These are phyloP conservation scores for Neoascochyta sp. DNA, from an alignment of 2,329 filamentous ascomycete species.

Conservation along the genomic window DNA sequence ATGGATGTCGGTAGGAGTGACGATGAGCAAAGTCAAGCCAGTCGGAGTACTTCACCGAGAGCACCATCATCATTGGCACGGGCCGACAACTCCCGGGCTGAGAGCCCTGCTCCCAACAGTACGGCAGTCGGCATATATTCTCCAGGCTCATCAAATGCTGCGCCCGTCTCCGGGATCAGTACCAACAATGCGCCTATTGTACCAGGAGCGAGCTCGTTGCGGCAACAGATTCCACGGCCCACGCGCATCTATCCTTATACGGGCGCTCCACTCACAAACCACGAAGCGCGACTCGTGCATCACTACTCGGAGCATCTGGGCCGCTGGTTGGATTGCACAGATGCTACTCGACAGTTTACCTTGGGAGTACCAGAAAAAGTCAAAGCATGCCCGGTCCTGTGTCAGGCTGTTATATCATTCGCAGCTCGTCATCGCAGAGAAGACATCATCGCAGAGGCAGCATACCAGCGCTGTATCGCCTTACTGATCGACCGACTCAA, in stretches of 20 bases:
- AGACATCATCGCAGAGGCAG: slow-evolving; percentile 14
- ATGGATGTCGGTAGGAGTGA: slow-evolving; percentile 16
- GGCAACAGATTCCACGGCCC: slow-evolving; percentile 5
- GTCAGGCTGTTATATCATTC: slow-evolving; percentile 29
- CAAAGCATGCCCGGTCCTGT: slow-evolving; percentile 24
- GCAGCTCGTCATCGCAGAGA: slow-evolving; percentile 27
- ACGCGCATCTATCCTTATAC: slow-evolving; percentile 5
- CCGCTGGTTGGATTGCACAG: slow-evolving; percentile 32
- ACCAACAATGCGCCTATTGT: too few species aligned
- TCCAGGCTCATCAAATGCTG: slow-evolving; percentile 12
- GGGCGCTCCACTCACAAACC: slow-evolving; percentile 13
- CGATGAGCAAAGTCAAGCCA: slow-evolving; percentile 10
- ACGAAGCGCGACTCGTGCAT: slow-evolving; percentile 27
- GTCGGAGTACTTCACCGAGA: slow-evolving; percentile 16
- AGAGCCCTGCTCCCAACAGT: too few species aligned
- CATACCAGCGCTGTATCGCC: slow-evolving; percentile 29
- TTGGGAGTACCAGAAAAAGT: slow-evolving; percentile 26
- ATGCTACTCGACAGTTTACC: slow-evolving; percentile 30
- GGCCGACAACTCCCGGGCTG: slow-evolving; percentile 12
- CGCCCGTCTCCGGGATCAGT: too few species aligned
- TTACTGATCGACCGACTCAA: slow-evolving; percentile 30
- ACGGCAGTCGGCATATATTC: slow-evolving; percentile 10
- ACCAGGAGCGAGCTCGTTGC: slow-evolving; percentile 12
- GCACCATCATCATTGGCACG: too few species aligned
- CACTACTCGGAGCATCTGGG: slow-evolving; percentile 31